phyloP scores from a whole-genome alignment of 163 green algal species.

The Coccomyxa subellipsoidea region DNA sequence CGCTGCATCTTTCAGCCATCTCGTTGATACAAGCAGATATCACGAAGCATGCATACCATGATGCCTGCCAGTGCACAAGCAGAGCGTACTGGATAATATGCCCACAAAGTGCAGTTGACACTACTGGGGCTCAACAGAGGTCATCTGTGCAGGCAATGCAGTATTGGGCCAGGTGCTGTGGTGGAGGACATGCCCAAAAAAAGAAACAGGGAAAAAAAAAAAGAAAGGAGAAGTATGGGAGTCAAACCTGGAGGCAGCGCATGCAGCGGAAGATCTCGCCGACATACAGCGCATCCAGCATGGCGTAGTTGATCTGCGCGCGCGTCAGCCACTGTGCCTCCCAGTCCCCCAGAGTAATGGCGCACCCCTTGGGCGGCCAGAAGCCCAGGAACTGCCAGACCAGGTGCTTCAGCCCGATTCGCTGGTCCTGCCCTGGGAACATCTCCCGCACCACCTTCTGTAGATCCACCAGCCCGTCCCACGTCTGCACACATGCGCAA shows the following conservation, averaged over 20 bases:
- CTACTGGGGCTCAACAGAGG: no score
- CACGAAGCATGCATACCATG: no score
- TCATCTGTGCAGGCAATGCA: no score
- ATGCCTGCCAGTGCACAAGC: no score
- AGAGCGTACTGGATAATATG: no score
- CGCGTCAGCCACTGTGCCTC: neutral
- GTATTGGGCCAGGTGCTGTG: no score
- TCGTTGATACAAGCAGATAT: no score
- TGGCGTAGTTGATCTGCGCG: neutral
- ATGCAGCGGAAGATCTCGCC: neutral
- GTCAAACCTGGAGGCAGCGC: neutral
- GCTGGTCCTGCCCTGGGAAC: neutral
- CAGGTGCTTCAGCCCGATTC: neutral
- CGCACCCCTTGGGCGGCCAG: neutral
- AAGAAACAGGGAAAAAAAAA: no score
- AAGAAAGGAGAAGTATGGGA: no score
- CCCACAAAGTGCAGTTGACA: no score
- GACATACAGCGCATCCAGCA: neutral
- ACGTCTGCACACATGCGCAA: neutral
- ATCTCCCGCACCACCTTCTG: neutral
- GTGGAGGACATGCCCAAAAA: no score
- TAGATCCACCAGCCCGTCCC: neutral
- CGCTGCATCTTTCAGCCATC: neutral
- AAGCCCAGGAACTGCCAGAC: neutral
- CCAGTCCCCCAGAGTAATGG: neutral